Evolutionary conservation across 768 basidiomycete genomes (phyloP), one percentile per base, ranked within the genome.

Genomic region (Kondoa malvinella): DNA sequence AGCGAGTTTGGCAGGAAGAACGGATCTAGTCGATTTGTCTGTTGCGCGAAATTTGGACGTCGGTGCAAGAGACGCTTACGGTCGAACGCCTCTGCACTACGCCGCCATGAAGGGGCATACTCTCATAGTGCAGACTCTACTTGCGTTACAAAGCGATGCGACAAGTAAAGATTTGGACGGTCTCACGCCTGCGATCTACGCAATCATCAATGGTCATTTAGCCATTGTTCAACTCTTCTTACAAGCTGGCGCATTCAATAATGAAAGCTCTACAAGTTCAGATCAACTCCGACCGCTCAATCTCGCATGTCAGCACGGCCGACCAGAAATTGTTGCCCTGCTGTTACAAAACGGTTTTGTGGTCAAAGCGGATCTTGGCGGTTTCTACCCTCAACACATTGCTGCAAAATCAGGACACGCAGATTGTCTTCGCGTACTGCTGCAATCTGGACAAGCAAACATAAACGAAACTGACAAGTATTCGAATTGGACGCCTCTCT

Each of bases 401-500:
- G 94, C 95, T 27, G 92, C 92, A 4, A 84, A 88, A 67, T 87
- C 90, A 75, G 95, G 95, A 2, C 92, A 95, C 71, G 82, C 82
- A 4, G 83, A 85, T n/a, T 84, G 95, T 25, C 94, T 92, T 76
- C 81, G 78, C 68, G 77, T 90, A 4, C 83, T 99, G 34, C 79
- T 91, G 57, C 73, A 77, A 2, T 80, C 80, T 32, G 84, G 84
- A 56, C 86, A 77, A 31, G 78, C 84, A 62, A 89, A 85, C 50
- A 89, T 86, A 85, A 90, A 89, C 77, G 81, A 83, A 4, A 85
- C 86, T 1, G 95, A 99, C 81, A 97, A 92, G 78, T 97, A 94
- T 77, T 88, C 94, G 75, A 90, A 95, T 76, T 96, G 94, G 91
- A 97, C 92, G 4, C 95, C 95, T 29, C 81, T 97, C 57, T 91